Percentiles rank a stretch among this genome's conserved stretches.
Evolutionary conservation across 768 basidiomycete species (phyloP).

Genomic region (Suillus cothurnatus): DNA sequence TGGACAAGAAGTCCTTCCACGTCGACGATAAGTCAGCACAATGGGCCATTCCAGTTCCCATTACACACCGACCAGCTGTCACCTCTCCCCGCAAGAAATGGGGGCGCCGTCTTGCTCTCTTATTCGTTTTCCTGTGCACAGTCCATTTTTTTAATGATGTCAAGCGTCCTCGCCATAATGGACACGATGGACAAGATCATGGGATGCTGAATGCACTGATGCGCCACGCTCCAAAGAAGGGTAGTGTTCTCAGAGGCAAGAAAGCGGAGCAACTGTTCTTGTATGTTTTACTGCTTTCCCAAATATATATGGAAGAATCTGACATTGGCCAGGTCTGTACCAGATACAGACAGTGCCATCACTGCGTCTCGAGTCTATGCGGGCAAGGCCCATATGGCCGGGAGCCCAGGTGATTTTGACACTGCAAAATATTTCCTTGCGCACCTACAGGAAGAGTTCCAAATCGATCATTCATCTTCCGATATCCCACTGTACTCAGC

Average conservation of each 20-base stretch:
- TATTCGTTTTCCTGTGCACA: constrained; percentile 9
- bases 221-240: constrained; percentile 17
- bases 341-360: constrained; percentile 50
- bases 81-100: constrained; percentile 17
- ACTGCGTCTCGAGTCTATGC: constrained; percentile 54
- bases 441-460: constrained; percentile 54
- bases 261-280: constrained; percentile 48
- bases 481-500: constrained; percentile 54
- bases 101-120: constrained; percentile 10
- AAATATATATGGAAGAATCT: background rate
- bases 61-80: constrained; percentile 10
- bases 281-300: constrained; percentile 29
- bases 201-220: constrained; percentile 21
- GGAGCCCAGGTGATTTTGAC: constrained; percentile 53
- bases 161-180: background rate
- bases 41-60: constrained; percentile 23
- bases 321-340: constrained; percentile 44
- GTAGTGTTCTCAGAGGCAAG: constrained; percentile 32
- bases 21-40: constrained; percentile 9
- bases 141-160: constrained; percentile 16
- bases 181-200: constrained; percentile 10
- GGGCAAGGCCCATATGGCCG: constrained; percentile 62
- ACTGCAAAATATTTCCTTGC: constrained; percentile 59
- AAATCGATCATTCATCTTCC: constrained; percentile 32
- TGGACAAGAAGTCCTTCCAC: constrained; percentile 22